Base-by-base conservation (phyloP, 768 basidiomycete genomes). In the Xanthoconium stramineum region DNA sequence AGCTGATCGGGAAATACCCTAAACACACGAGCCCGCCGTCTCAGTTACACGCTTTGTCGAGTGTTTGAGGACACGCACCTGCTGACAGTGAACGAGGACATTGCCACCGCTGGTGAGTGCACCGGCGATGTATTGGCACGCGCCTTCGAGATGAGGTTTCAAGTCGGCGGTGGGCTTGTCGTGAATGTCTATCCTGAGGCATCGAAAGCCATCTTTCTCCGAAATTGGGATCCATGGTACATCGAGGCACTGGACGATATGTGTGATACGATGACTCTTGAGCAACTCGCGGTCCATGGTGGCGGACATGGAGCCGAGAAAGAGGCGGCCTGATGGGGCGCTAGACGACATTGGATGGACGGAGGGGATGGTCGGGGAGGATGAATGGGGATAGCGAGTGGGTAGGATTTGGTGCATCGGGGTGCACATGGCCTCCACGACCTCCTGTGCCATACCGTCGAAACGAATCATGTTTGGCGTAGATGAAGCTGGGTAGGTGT, bases 341-440 rank as follows among this genome's bases (percentile, higher is more conserved):
- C 17, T 52, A 12, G 63, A 58, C 19, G 37, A 29, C 12, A 30
- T 38, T 10, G 64, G 52, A 33, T 47, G 43, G 28, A 64, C 63
- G 12, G 65, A 58, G 9, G 60, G 55, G 40, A 65, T 61, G 6
- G 62, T 39, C 14, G 57, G 65, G 3, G 69, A 59, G 6, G 64
- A 47, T 5, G 58, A 38, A 19, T 50, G 46, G 8, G 65, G 62
- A 48, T 69, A 59, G n/a, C 50, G 71, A 33, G 80, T 52, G 10
- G 74, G 78, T 13, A 89, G 75, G 65, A 91, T 82, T 60, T 80
- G 79, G 72, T 91, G 88, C 89, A 91, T 89, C 0, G 89, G 89
- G 0, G 88, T 91, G 74, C 88, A 89, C 84, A 91, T 88, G 8
- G 89, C 85, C 69, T 89, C 85, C 79, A 87, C 83, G 47, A 90